These are phyloP conservation scores for Strigomonas galati DNA, from an alignment of 208 protist genomes.

Conservation along the genomic window DNA sequence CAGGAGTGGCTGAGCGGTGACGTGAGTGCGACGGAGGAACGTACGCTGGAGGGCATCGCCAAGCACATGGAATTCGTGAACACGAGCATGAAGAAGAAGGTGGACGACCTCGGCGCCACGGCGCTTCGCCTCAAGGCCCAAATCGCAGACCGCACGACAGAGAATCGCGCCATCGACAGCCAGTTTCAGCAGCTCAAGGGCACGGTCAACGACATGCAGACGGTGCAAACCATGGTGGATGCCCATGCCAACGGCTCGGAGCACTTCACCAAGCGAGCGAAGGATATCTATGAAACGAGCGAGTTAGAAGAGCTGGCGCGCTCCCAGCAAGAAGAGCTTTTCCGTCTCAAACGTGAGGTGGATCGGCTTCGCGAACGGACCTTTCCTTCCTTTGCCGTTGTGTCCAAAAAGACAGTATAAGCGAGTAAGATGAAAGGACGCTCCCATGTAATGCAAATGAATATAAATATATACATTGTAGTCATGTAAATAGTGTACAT, in stretches of 20 bases:
- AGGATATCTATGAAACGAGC: slow-evolving; percentile 68
- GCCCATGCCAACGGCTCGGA: slow-evolving; percentile 46
- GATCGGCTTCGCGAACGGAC: slow-evolving; percentile 83
- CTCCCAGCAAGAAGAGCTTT: slow-evolving; percentile 83
- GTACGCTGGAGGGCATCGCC: slow-evolving; percentile 62
- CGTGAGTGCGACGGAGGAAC: slow-evolving; percentile 48
- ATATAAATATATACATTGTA: background rate
- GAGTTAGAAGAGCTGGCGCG: slow-evolving; percentile 84
- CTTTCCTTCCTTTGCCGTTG: slow-evolving; percentile 90
- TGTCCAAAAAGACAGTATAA: slow-evolving; percentile 71
- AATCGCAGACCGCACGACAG: slow-evolving; percentile 68
- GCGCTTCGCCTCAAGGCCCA: slow-evolving; percentile 51
- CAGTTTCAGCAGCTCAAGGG: slow-evolving; percentile 40
- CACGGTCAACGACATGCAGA: slow-evolving; percentile 47
- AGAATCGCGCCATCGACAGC: slow-evolving; percentile 59
- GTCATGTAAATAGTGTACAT: slow-evolving; percentile 9
- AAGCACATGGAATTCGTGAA: slow-evolving; percentile 71
- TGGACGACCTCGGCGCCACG: slow-evolving; percentile 63
- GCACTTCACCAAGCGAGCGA: slow-evolving; percentile 35
- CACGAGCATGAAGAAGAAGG: slow-evolving; percentile 64
- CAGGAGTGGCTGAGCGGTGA: slow-evolving; percentile 92
- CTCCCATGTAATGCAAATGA: too few relatives aligned
- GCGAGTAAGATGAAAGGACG: too few relatives aligned
- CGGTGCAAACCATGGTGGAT: slow-evolving; percentile 63
- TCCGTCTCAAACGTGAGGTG: slow-evolving; percentile 79